phyloP scores from a whole-genome alignment of 2,329 filamentous ascomycete genomes.

The Atkinsonella hypoxylon region DNA sequence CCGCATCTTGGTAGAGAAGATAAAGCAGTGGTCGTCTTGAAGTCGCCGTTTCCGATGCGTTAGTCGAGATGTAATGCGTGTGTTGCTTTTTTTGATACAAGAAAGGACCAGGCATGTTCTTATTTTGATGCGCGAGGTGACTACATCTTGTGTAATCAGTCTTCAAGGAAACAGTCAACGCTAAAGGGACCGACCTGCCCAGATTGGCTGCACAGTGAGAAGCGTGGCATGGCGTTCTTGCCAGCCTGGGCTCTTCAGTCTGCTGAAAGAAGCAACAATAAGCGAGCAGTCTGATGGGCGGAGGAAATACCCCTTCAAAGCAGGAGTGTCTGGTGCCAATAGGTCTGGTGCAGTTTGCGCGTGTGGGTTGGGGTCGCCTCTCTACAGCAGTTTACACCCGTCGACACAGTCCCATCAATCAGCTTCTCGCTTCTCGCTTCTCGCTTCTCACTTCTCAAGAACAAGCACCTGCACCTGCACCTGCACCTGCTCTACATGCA shows the following conservation, averaged over 20 bases:
- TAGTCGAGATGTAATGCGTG: too few relatives aligned
- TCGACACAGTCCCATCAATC: too few relatives aligned
- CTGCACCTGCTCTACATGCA: too few relatives aligned
- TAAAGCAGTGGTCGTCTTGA: background rate
- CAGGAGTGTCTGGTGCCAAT: background rate
- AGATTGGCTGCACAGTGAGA: background rate
- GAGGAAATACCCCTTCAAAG: background rate
- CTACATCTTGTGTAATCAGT: too few relatives aligned
- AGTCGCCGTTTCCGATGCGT: too few relatives aligned
- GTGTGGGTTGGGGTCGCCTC: conserved; percentile 1
- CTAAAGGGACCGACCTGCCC: background rate
- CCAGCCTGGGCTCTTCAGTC: background rate
- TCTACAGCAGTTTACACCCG: background rate
- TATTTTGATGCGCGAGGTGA: too few relatives aligned
- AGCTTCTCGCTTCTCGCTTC: too few relatives aligned
- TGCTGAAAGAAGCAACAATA: conserved; percentile 6
- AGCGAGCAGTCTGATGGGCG: conserved; percentile 1
- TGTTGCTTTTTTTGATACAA: too few relatives aligned
- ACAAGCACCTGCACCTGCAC: too few relatives aligned
- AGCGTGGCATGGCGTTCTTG: conserved; percentile 3
- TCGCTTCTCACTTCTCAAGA: too few relatives aligned
- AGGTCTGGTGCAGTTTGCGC: too few relatives aligned
- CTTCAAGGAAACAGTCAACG: background rate
- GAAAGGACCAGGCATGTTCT: too few relatives aligned
- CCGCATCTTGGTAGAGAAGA: conserved; percentile 46